Base-by-base conservation (phyloP, 2,329 filamentous ascomycete species). In the Paraphoma chrysanthemicola region DNA sequence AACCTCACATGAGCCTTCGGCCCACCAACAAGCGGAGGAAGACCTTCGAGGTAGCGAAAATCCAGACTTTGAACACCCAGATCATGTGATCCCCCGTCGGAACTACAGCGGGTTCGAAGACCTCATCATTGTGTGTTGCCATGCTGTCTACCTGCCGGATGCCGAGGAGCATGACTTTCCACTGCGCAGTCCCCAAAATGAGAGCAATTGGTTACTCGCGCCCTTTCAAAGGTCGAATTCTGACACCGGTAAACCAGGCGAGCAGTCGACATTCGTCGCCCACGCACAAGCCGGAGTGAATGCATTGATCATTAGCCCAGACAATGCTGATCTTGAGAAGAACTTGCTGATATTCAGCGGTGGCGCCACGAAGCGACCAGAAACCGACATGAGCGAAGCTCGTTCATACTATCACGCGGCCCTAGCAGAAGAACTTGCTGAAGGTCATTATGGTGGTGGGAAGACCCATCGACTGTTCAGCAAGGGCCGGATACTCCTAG, bases 81-180 rank as follows among this genome's bases (percentile, higher is more conserved):
- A 68, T 36, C 72, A 74, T 56, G 67, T 64, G 17, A 64, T 69
- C 17, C 69, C 69, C 10, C 59, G 61, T 7, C 63, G 53, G 29
- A 71, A 59, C 43, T 74, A 73, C 56, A 54, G 59, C 2, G 61
- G 61, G 3, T 60, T 69, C 16, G 69, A 74, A 12, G 69, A 91
- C 62, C 83, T 96, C 10, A 86, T 96, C 49, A 79, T 96, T 46
- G 89, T 96, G 48, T 95, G 92, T 80, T 93, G 92, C 73, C 92
- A 96, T 77, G 90, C 87, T 29, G 91, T 94, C 55, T 96, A 90
- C 82, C 61, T 71, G 14, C 72, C 74, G 10, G 67, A 72, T 55
- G 64, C 64, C 8, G 61, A 64, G 4, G 57, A 57, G 18, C 44
- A 68, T 3, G 58, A 66, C 48, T 71, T 77, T 33, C 64, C 70